These are phyloP conservation scores for Euclidium syriacum DNA, from an alignment of 345 rosid species.

Conservation along the genomic window DNA sequence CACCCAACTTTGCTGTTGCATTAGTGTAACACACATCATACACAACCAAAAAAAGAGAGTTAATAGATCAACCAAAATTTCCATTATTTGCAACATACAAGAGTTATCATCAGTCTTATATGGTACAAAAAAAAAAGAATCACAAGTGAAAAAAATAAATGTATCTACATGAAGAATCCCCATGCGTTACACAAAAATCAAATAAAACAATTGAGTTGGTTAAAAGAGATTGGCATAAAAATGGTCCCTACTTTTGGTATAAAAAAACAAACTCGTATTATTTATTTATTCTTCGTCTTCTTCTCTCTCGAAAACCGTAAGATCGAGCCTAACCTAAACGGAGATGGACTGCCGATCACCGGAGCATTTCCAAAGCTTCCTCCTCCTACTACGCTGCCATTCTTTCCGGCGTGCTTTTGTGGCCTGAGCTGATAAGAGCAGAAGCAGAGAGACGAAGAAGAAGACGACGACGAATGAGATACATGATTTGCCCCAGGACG, in stretches of 20 bases:
- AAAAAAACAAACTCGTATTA: background rate
- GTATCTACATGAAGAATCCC: background rate
- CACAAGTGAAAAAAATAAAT: background rate
- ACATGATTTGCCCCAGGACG: conserved; percentile 11
- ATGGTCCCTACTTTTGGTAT: conserved; percentile 8
- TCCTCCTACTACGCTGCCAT: conserved; percentile 31
- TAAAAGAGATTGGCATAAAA: background rate
- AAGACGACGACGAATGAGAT: conserved; percentile 24
- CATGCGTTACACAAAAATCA: background rate
- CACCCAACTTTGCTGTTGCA: background rate
- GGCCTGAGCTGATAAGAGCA: conserved; percentile 36
- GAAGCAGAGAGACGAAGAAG: conserved; percentile 23
- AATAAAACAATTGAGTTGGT: background rate
- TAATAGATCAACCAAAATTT: background rate
- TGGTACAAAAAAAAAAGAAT: background rate
- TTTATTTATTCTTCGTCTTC: conserved; percentile 34
- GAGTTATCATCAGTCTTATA: background rate
- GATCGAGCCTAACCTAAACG: conserved; percentile 59
- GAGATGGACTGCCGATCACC: conserved; percentile 62
- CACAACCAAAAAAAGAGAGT: background rate
- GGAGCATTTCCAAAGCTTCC: conserved; percentile 49
- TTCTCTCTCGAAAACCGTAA: conserved; percentile 50
- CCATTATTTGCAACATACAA: background rate
- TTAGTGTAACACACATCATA: background rate
- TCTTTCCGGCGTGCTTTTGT: conserved; percentile 45